Percentiles rank a stretch among this genome's conserved stretches.
These are phyloP conservation scores for Wickerhamiella azyma DNA, from an alignment of 805 yeast genomes.

Conservation along the genomic window DNA sequence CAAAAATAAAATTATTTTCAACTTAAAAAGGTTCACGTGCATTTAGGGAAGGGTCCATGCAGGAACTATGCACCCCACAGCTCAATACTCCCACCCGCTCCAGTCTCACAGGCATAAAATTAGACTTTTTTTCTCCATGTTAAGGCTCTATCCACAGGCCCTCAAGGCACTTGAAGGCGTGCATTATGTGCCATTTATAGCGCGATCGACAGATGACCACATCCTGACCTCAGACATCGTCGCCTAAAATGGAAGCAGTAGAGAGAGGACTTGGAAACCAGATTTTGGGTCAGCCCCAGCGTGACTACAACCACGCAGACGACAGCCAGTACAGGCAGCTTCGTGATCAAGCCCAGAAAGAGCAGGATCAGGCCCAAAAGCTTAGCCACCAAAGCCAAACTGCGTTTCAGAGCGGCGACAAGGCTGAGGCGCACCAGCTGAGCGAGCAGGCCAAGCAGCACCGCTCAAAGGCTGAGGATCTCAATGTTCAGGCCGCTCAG, in stretches of 20 bases:
- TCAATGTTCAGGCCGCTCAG: constrained; percentile 65
- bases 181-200: background rate
- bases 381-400: constrained; percentile 55
- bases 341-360: constrained; percentile 55
- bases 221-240: background rate
- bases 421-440: constrained; percentile 53
- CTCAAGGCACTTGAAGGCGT: too few species aligned
- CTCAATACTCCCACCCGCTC: too few species aligned
- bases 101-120: too few species aligned
- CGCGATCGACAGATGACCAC: background rate
- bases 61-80: too few species aligned
- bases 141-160: too few species aligned
- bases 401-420: constrained; percentile 67
- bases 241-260: background rate
- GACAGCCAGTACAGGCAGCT: constrained; percentile 40
- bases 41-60: too few species aligned
- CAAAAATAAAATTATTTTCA: too few species aligned
- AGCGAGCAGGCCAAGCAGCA: constrained; percentile 56
- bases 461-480: constrained; percentile 46
- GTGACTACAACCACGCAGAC: constrained; percentile 13
- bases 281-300: constrained; percentile 4
- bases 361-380: constrained; percentile 41
- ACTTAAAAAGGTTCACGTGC: too few species aligned
- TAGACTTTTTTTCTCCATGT: too few species aligned
- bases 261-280: constrained; percentile 5